These are phyloP conservation scores for Dioszegia aurantiaca DNA, from an alignment of 768 basidiomycete genomes.

Conservation along the genomic window DNA sequence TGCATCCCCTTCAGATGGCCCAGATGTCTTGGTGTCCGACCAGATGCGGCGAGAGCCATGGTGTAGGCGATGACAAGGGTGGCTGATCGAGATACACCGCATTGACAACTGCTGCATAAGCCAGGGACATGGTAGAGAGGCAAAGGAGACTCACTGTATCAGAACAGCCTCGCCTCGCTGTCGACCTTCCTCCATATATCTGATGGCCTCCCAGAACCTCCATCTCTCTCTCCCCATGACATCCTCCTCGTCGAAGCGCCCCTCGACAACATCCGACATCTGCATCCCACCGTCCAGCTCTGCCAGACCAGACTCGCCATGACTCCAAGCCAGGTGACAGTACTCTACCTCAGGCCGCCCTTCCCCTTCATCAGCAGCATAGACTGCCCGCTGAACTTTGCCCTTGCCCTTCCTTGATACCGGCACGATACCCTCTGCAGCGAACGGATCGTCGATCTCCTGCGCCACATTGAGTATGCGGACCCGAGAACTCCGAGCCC, in stretches of 20 bases:
- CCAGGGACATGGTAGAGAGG: background rate
- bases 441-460: constrained; percentile 46
- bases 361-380: constrained; percentile 14
- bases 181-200: constrained; percentile 41
- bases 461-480: constrained; percentile 51
- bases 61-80: constrained; percentile 49
- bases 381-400: constrained; percentile 27
- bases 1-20: constrained; percentile 46
- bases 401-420: constrained; percentile 28
- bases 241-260: constrained; percentile 8
- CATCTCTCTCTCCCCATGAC: constrained; percentile 20
- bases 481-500: constrained; percentile 21
- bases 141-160: constrained; percentile 46
- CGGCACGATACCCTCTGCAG: background rate
- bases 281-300: constrained; percentile 22
- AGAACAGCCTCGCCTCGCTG: constrained; percentile 38
- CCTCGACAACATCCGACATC: constrained; percentile 17
- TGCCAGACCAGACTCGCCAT: constrained; percentile 47
- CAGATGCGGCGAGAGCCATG: constrained; percentile 46
- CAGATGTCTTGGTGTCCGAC: constrained; percentile 30
- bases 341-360: constrained; percentile 38
- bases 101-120: constrained; percentile 47
- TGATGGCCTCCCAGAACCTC: constrained; percentile 43
- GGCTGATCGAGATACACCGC: constrained; percentile 50
- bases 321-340: constrained; percentile 47